Percentiles rank a stretch among this genome's conserved stretches.
Conservation (phyloP, 805 yeast species). For the Nakazawaea wyomingensis region DNA sequence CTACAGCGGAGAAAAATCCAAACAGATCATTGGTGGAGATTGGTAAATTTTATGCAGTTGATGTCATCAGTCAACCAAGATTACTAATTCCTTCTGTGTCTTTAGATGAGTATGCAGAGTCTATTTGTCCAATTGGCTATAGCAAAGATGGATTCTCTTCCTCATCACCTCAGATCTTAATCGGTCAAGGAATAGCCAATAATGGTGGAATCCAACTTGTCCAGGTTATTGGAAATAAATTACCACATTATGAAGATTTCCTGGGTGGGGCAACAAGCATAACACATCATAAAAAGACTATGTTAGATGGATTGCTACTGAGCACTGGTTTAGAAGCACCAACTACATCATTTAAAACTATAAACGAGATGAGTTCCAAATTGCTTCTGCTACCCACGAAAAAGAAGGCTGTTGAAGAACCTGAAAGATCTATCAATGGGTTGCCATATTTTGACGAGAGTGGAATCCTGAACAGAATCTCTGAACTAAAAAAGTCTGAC, state of each 20-base stretch:
- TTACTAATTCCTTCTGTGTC: slow-evolving; percentile 6
- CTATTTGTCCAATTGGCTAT: slow-evolving; percentile 7
- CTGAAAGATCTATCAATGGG: slow-evolving; percentile 30
- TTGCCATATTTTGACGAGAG: slow-evolving; percentile 35
- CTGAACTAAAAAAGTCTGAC: slow-evolving; percentile 21
- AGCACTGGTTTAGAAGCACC: slow-evolving; percentile 13
- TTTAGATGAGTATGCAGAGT: slow-evolving; percentile 9
- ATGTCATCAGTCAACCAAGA: slow-evolving; percentile 3
- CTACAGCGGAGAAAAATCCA: background rate
- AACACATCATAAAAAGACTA: slow-evolving; percentile 14
- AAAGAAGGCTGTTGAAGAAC: slow-evolving; percentile 18
- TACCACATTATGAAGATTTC: slow-evolving; percentile 30
- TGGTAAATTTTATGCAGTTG: slow-evolving; percentile 1
- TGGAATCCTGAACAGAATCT: slow-evolving; percentile 18
- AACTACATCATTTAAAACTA: slow-evolving; percentile 16
- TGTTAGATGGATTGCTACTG: slow-evolving; percentile 14
- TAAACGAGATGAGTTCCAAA: slow-evolving; percentile 21
- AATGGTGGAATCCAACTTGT: slow-evolving; percentile 28
- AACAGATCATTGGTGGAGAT: slow-evolving; percentile 5
- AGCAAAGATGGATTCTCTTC: slow-evolving; percentile 5
- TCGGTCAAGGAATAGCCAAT: slow-evolving; percentile 30
- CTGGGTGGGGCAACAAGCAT: slow-evolving; percentile 16
- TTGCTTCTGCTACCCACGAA: slow-evolving; percentile 20
- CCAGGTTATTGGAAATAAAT: slow-evolving; percentile 21
- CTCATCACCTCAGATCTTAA: slow-evolving; percentile 4